A percentile compares a stretch with the other conserved stretches of the same genome.
Conservation (phyloP, 1,284 basidiomycete species). For the Baeospora myosura region DNA sequence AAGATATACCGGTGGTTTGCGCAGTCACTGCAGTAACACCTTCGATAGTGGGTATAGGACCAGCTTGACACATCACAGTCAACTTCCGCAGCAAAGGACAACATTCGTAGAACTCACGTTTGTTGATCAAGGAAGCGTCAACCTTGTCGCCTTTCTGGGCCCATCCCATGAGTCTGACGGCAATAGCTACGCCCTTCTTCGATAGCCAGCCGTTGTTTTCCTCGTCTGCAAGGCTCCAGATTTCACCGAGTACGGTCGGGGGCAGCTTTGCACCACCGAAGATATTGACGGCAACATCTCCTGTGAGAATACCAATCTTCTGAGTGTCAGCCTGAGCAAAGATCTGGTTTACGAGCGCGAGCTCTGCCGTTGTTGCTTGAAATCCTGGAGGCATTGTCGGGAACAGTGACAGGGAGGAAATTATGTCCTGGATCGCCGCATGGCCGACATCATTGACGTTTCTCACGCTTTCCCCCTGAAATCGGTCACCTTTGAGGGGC, state of each 20-base stretch:
- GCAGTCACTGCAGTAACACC: constrained; percentile 47
- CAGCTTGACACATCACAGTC: constrained; percentile 43
- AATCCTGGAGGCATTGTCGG: constrained; percentile 53
- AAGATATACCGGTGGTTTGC: constrained; percentile 49
- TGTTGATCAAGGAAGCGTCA: constrained; percentile 50
- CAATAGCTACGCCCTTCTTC: constrained; percentile 78
- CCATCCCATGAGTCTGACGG: constrained; percentile 86
- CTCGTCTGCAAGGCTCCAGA: constrained; percentile 91
- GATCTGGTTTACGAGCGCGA: constrained; percentile 61
- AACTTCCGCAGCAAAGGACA: constrained; percentile 3
- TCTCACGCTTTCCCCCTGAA: no score
- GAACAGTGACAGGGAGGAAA: constrained; percentile 7
- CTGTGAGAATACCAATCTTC: constrained; percentile 77
- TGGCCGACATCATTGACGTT: no score
- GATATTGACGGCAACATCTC: constrained; percentile 77
- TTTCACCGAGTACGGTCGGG: constrained; percentile 79
- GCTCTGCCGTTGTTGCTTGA: constrained; percentile 58
- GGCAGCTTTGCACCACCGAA: constrained; percentile 75
- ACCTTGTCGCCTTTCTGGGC: constrained; percentile 82
- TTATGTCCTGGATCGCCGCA: no score
- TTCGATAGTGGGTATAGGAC: constrained; percentile 76
- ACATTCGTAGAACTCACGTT: constrained; percentile 53
- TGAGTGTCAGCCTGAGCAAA: constrained; percentile 64
- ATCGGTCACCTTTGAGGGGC: no score
- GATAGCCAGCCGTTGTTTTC: constrained; percentile 91